Conservation (phyloP, 192 early-diverging fungal species). For the Coemansia sp. region DNA sequence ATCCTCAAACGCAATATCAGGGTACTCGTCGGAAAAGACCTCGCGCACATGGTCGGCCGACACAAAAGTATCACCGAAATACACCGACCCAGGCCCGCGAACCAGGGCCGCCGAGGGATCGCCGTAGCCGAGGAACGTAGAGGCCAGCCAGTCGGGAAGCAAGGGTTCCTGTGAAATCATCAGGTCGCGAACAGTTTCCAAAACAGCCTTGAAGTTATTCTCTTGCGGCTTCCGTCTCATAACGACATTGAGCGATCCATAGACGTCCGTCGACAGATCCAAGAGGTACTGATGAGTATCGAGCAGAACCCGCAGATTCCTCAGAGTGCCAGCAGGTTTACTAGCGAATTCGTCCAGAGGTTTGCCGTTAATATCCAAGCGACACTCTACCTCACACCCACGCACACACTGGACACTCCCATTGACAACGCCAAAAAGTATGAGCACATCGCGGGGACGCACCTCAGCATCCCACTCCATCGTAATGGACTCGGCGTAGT, state of each 20-base stretch:
- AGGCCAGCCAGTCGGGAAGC: slow-evolving; percentile 88
- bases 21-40: slow-evolving; percentile 54
- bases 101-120: slow-evolving; percentile 66
- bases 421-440: slow-evolving; percentile 64
- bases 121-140: slow-evolving; percentile 94
- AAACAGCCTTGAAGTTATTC: slow-evolving; percentile 90
- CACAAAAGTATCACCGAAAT: slow-evolving; percentile 89
- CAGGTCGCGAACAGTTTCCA: slow-evolving; percentile 87
- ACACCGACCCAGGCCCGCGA: slow-evolving; percentile 57
- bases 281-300: slow-evolving; percentile 82
- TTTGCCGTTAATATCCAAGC: slow-evolving; percentile 71
- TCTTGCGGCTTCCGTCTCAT: slow-evolving; percentile 83
- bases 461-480: slow-evolving; percentile 85
- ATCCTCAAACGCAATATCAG: not conserved
- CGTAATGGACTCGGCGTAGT: slow-evolving; percentile 69
- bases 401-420: slow-evolving; percentile 54
- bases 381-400: slow-evolving; percentile 80
- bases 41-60: slow-evolving; percentile 72
- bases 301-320: slow-evolving; percentile 66
- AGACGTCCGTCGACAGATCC: slow-evolving; percentile 52
- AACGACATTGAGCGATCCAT: slow-evolving; percentile 85
- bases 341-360: slow-evolving; percentile 41
- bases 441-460: slow-evolving; percentile 82
- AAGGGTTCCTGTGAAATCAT: slow-evolving; percentile 51
- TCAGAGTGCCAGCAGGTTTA: slow-evolving; percentile 51